Evolutionary conservation across 2,329 filamentous ascomycete genomes (phyloP), one percentile per base, ranked within the genome.

Genomic region (Colletotrichum melonis): DNA sequence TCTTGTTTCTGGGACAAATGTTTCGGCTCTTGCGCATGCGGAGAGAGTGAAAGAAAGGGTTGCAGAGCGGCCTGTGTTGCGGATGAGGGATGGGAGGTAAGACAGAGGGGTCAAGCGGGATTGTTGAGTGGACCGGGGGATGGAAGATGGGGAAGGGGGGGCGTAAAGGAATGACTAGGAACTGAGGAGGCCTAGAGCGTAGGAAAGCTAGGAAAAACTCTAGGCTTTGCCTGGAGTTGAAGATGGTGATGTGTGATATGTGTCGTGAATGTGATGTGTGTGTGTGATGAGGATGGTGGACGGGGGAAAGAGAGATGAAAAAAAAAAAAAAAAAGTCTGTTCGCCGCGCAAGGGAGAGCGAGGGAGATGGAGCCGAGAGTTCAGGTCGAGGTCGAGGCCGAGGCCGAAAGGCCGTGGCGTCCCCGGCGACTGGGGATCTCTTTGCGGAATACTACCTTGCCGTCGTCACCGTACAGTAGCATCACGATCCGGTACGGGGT

Each of bases 1-100:
- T 42, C 64, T 63, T 63, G 64, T 52, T 63, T 63, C 62, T 28
- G 22, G 60, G 8, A 35, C 24, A 16, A 16, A n/a, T 69, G 69
- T 63, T 68, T 63, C 57, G 38, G 69, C 52, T 42, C 32, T 68
- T 28, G 58, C 14, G 42, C 42, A 46, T 4, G 38, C 38, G 42
- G 22, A 60, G 49, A 49, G 9, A 26, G 58, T 28, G 57, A 63
- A 57, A 63, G 46, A 56, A 16, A 38, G 63, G 35, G 28, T 46
- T 49, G 28, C 12, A 58, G 26, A 32, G 28, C 24, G 56, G 56
- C 19, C 56, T 58, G 28, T 24, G 46, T 52, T 46, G 38, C 11
- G 16, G 26, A n/a, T 28, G 26, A 19, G 28, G 32, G 14, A 63
- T n/a, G 42, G 11, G 42, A 52, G 4, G 28, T 19, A 28, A 19